A percentile compares a stretch with the other conserved stretches of the same genome.
Conservation (phyloP, 176 grass and related monocot species). For the Ampelocalamus luodianensis region DNA sequence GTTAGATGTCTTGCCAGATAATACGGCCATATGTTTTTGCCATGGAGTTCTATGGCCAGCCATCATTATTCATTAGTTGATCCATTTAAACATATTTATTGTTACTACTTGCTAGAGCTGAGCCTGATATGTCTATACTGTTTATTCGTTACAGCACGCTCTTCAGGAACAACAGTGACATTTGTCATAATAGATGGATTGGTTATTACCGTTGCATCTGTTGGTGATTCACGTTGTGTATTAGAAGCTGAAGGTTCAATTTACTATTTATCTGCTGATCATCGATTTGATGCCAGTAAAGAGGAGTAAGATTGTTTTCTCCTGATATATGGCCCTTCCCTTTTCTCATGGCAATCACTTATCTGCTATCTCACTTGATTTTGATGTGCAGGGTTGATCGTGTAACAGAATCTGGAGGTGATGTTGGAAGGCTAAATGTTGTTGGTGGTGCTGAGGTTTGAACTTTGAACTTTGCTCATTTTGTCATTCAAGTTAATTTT, state of each 20-base stretch:
- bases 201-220: constrained; percentile 81
- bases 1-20: background rate
- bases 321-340: background rate
- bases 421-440: constrained; percentile 88
- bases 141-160: constrained; percentile 60
- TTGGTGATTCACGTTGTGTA: constrained; percentile 90
- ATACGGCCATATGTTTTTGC: background rate
- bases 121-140: constrained; percentile 9
- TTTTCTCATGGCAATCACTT: constrained; percentile 36
- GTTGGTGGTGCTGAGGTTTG: constrained; percentile 84
- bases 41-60: background rate
- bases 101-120: background rate
- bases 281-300: constrained; percentile 83
- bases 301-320: constrained; percentile 77
- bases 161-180: constrained; percentile 91
- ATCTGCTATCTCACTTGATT: constrained; percentile 35
- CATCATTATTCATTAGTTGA: background rate
- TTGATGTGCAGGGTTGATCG: constrained; percentile 74
- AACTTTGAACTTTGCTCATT: constrained; percentile 43
- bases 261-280: constrained; percentile 85
- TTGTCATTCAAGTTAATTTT: constrained; percentile 25
- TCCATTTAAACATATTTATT: constrained; percentile 16
- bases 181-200: constrained; percentile 94
- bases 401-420: constrained; percentile 88
- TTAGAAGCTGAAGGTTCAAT: constrained; percentile 89